Conservation (phyloP, 2,329 filamentous ascomycete genomes). For the Verticillium dahliae region DNA sequence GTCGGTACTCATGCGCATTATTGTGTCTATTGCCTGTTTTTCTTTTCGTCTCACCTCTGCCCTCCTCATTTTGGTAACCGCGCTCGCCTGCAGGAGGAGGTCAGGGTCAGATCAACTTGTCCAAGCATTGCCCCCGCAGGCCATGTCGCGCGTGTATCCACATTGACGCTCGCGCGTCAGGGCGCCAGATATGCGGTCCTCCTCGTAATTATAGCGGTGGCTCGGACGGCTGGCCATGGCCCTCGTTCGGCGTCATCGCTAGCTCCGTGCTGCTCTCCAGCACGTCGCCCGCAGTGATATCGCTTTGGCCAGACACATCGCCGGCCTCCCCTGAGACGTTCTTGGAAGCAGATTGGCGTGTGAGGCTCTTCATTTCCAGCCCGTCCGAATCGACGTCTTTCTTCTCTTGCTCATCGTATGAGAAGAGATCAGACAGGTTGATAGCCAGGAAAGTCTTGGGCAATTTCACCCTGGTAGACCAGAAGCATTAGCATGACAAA, state of each 20-base stretch:
- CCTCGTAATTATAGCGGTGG: not conserved
- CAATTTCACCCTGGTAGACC: constrained; percentile 48
- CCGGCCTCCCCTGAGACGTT: not conserved
- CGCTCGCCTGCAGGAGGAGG: not conserved
- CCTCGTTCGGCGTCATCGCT: not conserved
- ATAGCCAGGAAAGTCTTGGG: constrained; percentile 61
- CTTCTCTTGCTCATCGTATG: constrained; percentile 50
- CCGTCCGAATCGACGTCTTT: constrained; percentile 39
- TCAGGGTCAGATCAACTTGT: not conserved
- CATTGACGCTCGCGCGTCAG: not conserved
- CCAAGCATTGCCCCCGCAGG: not conserved
- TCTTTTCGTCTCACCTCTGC: not conserved
- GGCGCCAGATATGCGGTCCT: not conserved
- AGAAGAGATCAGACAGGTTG: constrained; percentile 57
- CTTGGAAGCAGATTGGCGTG: not conserved
- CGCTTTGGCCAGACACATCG: not conserved
- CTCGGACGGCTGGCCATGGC: not conserved
- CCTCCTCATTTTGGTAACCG: not conserved
- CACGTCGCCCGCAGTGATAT: not conserved
- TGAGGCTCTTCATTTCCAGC: constrained; percentile 38
- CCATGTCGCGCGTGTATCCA: not conserved
- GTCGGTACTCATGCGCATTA: not conserved
- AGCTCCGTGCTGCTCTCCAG: not conserved
- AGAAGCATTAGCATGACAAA: not conserved
- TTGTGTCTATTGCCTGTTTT: not conserved